Evolutionary conservation across 139 green algal species (phyloP).

Genomic region (Chlorella sp.): DNA sequence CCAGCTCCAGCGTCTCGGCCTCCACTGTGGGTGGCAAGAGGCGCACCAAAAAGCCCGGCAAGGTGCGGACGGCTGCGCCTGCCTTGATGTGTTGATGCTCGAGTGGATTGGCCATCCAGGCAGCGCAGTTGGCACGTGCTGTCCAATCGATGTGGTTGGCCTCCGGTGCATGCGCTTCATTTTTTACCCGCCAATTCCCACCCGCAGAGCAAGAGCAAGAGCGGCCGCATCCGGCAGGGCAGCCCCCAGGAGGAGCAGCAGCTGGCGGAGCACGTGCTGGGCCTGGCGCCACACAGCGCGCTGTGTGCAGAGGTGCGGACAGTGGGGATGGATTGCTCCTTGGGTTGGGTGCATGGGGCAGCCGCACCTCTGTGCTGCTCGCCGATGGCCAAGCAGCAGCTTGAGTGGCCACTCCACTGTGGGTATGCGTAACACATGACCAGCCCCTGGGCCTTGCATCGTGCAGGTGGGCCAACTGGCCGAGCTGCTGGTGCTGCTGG

Average conservation of each 20-base stretch:
- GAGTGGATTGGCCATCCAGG: too few relatives aligned
- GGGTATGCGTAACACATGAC: too few relatives aligned
- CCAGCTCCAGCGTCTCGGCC: constrained; percentile 6
- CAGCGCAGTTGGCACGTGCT: too few relatives aligned
- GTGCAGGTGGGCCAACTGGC: constrained; percentile 64
- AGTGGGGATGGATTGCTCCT: too few relatives aligned
- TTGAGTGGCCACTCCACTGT: too few relatives aligned
- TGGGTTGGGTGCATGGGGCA: too few relatives aligned
- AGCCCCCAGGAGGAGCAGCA: constrained; percentile 79
- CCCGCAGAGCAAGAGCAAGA: constrained; percentile 30
- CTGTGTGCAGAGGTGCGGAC: constrained; percentile 18
- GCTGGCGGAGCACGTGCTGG: constrained; percentile 59
- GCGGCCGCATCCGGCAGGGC: constrained; percentile 58
- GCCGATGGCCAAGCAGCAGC: too few relatives aligned
- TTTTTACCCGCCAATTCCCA: background rate
- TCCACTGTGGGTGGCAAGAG: constrained; percentile 57
- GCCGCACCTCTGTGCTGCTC: too few relatives aligned
- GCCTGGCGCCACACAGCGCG: constrained; percentile 38
- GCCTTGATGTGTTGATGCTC: too few relatives aligned
- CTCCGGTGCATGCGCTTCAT: background rate
- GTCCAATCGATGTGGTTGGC: too few relatives aligned
- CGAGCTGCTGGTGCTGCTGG: constrained; percentile 83
- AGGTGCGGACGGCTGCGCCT: too few relatives aligned
- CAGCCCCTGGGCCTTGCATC: too few relatives aligned
- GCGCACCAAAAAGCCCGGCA: constrained; percentile 1